Percentiles rank a stretch among this genome's conserved stretches.
phyloP scores from a whole-genome alignment of 768 basidiomycete genomes.

The Suillus lakei region DNA sequence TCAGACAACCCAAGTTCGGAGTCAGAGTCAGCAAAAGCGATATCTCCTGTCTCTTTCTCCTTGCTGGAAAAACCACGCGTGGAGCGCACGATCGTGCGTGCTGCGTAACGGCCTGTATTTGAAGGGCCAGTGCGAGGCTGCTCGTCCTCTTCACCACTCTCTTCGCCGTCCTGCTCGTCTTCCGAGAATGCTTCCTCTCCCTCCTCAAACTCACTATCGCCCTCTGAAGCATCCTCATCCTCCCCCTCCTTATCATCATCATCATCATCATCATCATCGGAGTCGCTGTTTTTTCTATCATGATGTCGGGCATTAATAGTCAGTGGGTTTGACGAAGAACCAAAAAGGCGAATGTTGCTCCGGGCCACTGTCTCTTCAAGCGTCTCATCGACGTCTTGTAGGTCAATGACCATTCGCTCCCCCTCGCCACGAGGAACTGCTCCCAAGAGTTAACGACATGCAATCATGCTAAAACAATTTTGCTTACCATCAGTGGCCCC shows the following conservation, averaged over 20 bases:
- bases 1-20: slow-evolving; percentile 67
- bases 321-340: slow-evolving; percentile 76
- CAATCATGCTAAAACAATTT: not conserved
- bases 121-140: not conserved
- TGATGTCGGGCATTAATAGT: slow-evolving; percentile 42
- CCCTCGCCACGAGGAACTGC: slow-evolving; percentile 88
- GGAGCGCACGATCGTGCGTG: slow-evolving; percentile 45
- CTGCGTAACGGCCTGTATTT: slow-evolving; percentile 54
- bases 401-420: slow-evolving; percentile 95
- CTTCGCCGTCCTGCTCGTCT: slow-evolving; percentile 22
- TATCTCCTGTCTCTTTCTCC: slow-evolving; percentile 43
- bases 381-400: slow-evolving; percentile 85
- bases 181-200: slow-evolving; percentile 31
- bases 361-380: slow-evolving; percentile 83
- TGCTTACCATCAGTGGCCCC: slow-evolving; percentile 66
- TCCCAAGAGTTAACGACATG: slow-evolving; percentile 2
- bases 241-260: slow-evolving; percentile 15
- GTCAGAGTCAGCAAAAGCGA: slow-evolving; percentile 80
- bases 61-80: slow-evolving; percentile 41
- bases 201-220: slow-evolving; percentile 30
- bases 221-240: slow-evolving; percentile 35
- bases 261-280: slow-evolving; percentile 38
- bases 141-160: slow-evolving; percentile 13
- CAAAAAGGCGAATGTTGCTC: slow-evolving; percentile 85
- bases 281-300: slow-evolving; percentile 43